phyloP scores from a whole-genome alignment of 2,329 filamentous ascomycete species.

The Phyllosticta citribraziliensis region DNA sequence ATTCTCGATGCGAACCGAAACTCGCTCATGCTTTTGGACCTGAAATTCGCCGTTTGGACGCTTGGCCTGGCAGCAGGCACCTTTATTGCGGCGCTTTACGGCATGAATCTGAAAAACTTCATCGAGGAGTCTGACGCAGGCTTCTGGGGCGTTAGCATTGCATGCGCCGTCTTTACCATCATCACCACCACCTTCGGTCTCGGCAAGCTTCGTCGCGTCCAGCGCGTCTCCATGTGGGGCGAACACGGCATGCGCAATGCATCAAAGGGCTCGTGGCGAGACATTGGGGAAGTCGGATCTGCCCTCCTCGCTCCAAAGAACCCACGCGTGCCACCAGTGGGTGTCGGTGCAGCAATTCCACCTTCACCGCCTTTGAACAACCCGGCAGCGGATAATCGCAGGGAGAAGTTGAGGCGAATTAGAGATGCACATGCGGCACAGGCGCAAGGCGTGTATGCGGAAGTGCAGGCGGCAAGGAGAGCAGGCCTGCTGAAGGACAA shows the following conservation, averaged over 20 bases:
- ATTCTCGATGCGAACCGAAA: constrained; percentile 98
- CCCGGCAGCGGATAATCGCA: not conserved
- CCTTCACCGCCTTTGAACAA: not conserved
- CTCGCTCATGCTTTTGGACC: constrained; percentile 90
- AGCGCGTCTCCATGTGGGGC: constrained; percentile 80
- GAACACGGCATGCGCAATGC: constrained; percentile 24
- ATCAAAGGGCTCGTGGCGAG: constrained; percentile 4
- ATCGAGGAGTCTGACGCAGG: constrained; percentile 88
- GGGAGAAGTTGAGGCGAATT: constrained; percentile 5
- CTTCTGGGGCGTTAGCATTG: constrained; percentile 64
- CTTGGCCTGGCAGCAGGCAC: constrained; percentile 91
- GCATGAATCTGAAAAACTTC: constrained; percentile 98
- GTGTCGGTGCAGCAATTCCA: not conserved
- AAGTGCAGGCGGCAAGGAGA: constrained; percentile 3
- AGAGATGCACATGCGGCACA: constrained; percentile 1
- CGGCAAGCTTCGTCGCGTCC: constrained; percentile 71
- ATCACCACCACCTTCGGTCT: constrained; percentile 78
- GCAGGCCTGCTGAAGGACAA: not conserved
- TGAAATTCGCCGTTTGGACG: constrained; percentile 93
- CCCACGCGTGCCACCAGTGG: not conserved
- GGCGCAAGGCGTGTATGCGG: constrained; percentile 1
- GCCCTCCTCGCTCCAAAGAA: not conserved
- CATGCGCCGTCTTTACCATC: constrained; percentile 62
- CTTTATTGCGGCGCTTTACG: constrained; percentile 96
- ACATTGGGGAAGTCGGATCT: not conserved